Evolutionary conservation across 257 asterid genomes (phyloP).

Genomic region (Nicotiana knightiana): DNA sequence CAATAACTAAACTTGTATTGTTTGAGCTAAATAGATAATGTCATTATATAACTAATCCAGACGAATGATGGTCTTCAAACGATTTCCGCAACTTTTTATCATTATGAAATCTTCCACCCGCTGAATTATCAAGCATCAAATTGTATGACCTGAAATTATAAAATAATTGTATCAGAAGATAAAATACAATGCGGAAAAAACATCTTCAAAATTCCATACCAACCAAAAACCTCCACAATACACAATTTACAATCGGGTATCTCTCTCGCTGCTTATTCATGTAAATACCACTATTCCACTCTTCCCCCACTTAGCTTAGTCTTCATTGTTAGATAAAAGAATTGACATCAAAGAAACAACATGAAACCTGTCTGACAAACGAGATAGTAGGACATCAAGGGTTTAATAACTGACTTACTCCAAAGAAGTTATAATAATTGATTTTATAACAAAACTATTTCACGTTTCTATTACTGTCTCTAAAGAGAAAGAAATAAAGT

Average conservation of each 20-base stretch:
- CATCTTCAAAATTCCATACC: too few species aligned
- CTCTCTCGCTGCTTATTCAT: neutral
- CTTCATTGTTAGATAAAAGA: neutral
- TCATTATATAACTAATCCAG: too few species aligned
- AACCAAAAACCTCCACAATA: neutral
- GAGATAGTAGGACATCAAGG: neutral
- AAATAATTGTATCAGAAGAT: too few species aligned
- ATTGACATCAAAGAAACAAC: neutral
- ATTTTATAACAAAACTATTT: neutral
- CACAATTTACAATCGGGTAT: neutral
- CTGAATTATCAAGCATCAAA: too few species aligned
- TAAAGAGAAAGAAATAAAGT: neutral
- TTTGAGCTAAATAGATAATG: too few species aligned
- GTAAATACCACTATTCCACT: neutral
- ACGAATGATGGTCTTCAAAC: too few species aligned
- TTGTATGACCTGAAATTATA: too few species aligned
- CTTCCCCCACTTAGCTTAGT: neutral
- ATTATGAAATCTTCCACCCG: too few species aligned
- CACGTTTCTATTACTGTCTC: neutral
- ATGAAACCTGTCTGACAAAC: neutral
- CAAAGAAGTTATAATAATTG: neutral
- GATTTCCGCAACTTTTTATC: too few species aligned
- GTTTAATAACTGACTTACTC: neutral
- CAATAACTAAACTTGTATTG: too few species aligned
- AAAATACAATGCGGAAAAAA: too few species aligned